phyloP scores from a whole-genome alignment of 176 grass and related monocot genomes.

The Ensete ventricosum region DNA sequence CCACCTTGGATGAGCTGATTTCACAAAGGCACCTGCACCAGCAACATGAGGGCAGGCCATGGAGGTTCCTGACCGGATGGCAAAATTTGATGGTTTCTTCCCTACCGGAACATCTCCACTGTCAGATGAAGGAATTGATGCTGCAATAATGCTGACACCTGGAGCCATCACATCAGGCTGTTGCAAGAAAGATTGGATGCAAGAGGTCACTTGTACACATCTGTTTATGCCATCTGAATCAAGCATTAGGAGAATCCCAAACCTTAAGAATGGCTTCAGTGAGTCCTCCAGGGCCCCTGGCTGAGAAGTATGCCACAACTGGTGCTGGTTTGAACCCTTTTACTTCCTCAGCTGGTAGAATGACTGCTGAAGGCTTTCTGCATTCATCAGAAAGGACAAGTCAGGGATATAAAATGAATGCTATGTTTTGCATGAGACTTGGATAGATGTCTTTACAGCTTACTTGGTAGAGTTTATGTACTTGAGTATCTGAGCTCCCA shows the following conservation, averaged over 20 bases:
- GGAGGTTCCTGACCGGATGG: conserved; percentile 86
- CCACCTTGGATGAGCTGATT: conserved; percentile 71
- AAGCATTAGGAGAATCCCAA: neutral
- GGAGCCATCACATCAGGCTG: conserved; percentile 98
- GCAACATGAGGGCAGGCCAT: conserved; percentile 97
- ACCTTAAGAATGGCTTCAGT: conserved; percentile 88
- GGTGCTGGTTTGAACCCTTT: conserved; percentile 71
- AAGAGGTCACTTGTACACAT: neutral
- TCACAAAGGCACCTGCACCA: conserved; percentile 73
- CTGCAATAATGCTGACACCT: conserved; percentile 77
- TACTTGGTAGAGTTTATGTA: conserved; percentile 88
- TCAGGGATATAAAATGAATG: neutral
- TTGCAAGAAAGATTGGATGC: neutral
- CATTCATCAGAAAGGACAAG: neutral
- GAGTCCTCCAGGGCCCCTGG: conserved; percentile 64
- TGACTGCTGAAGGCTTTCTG: conserved; percentile 67
- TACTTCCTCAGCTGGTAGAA: conserved; percentile 53
- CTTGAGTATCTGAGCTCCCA: conserved; percentile 59
- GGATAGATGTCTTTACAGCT: conserved; percentile 11
- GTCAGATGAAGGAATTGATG: conserved; percentile 55
- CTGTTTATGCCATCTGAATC: neutral
- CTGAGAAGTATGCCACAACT: conserved; percentile 70
- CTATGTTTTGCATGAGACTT: neutral
- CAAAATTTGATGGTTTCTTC: conserved; percentile 61
- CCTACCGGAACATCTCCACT: conserved; percentile 37